These are phyloP conservation scores for Exophiala spinifera DNA, from an alignment of 2,329 filamentous ascomycete genomes.

Conservation along the genomic window DNA sequence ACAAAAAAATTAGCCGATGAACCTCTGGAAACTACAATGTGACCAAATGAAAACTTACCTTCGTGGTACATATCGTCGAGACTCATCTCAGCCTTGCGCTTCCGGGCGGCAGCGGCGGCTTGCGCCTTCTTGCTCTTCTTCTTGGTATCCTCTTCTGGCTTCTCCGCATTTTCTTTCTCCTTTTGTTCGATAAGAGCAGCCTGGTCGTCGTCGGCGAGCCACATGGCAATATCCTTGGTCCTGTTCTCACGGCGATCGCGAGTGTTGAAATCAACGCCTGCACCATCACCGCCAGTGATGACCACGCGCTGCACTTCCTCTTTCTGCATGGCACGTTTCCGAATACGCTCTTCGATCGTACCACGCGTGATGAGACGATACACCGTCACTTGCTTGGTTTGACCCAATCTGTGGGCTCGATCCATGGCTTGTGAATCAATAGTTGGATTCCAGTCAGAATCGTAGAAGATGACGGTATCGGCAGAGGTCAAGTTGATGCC, in stretches of 20 bases:
- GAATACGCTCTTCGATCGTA: slow-evolving; percentile 96
- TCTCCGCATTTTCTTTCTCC: slow-evolving; percentile 76
- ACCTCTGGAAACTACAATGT: slow-evolving; percentile 12
- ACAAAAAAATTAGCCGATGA: slow-evolving; percentile 23
- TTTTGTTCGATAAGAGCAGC: slow-evolving; percentile 90
- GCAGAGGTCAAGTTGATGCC: slow-evolving; percentile 96
- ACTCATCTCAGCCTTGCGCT: slow-evolving; percentile 62
- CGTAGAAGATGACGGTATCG: slow-evolving; percentile 99
- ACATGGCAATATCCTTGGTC: slow-evolving; percentile 97
- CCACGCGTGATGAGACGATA: slow-evolving; percentile 95
- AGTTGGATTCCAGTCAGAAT: slow-evolving; percentile 98
- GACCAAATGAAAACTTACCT: slow-evolving; percentile 60
- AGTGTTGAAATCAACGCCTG: slow-evolving; percentile 94
- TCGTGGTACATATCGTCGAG: slow-evolving; percentile 99
- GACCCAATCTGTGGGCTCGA: slow-evolving; percentile 92
- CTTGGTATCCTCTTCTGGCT: slow-evolving; percentile 59
- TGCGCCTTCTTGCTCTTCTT: slow-evolving; percentile 57
- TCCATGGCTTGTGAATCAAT: slow-evolving; percentile 99
- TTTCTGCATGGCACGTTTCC: slow-evolving; percentile 94
- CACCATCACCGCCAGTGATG: slow-evolving; percentile 78
- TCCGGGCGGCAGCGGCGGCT: slow-evolving; percentile 42
- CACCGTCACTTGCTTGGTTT: slow-evolving; percentile 92
- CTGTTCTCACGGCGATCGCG: slow-evolving; percentile 82
- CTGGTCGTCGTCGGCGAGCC: slow-evolving; percentile 96
- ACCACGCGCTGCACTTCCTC: slow-evolving; percentile 98